phyloP scores from a whole-genome alignment of 2,329 filamentous ascomycete species.

The Cordyceps cicadae region DNA sequence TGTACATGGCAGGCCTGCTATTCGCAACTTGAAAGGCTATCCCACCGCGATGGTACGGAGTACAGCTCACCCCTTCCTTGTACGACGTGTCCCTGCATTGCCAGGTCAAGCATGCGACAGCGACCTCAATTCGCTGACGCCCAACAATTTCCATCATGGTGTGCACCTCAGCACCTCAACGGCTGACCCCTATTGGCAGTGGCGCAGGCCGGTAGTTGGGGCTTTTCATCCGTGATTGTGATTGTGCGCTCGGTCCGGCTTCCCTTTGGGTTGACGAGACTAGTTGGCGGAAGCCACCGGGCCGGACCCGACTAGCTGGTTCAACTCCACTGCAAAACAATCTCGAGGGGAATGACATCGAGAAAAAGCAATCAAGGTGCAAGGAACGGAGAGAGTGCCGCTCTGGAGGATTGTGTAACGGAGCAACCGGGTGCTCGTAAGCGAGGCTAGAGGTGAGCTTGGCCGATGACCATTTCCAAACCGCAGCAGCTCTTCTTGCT shows the following conservation, averaged over 20 bases:
- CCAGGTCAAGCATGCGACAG: background rate
- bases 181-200: background rate
- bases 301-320: conserved; percentile 8
- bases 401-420: background rate
- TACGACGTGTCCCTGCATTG: background rate
- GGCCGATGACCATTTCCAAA: background rate
- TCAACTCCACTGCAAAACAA: conserved; percentile 6
- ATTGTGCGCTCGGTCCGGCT: background rate
- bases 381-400: background rate
- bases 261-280: background rate
- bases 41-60: background rate
- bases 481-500: background rate
- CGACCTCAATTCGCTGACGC: background rate
- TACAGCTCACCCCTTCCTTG: background rate
- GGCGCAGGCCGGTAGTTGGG: background rate
- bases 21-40: background rate
- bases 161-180: background rate
- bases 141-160: background rate
- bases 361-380: background rate
- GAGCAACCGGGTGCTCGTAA: background rate
- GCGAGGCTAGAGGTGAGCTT: background rate
- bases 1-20: background rate
- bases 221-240: background rate
- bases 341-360: conserved; percentile 9
- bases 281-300: conserved; percentile 8